These are phyloP conservation scores for sunflower (Helianthus annuus) DNA, from an alignment of 129 eudicot genomes.

Conservation along the genomic window HanXRQr2.0-SUNRISE NC_035442.2:1724717-1725216, in stretches of 20 bases:
- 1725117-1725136: too few relatives aligned
- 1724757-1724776: neutral
- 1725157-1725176: too few relatives aligned
- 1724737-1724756: neutral
- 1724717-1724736: neutral
- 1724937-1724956: neutral
- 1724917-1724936: neutral
- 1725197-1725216: too few relatives aligned
- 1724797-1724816: slow-evolving; percentile 3
- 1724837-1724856: slow-evolving; percentile 5
- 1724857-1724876: slow-evolving; percentile 8
- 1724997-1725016: too few relatives aligned
- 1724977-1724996: too few relatives aligned
- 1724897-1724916: neutral
- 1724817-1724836: slow-evolving; percentile 4
- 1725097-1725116: too few relatives aligned
- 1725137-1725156: too few relatives aligned
- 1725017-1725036: too few relatives aligned
- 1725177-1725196: too few relatives aligned
- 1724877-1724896: slow-evolving; percentile 10
- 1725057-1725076: too few relatives aligned
- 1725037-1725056: too few relatives aligned
- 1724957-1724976: neutral
- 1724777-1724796: neutral
- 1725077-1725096: too few relatives aligned